Evolutionary conservation across 345 rosid species (phyloP).

Genomic region (Dipteronia dyeriana): DNA sequence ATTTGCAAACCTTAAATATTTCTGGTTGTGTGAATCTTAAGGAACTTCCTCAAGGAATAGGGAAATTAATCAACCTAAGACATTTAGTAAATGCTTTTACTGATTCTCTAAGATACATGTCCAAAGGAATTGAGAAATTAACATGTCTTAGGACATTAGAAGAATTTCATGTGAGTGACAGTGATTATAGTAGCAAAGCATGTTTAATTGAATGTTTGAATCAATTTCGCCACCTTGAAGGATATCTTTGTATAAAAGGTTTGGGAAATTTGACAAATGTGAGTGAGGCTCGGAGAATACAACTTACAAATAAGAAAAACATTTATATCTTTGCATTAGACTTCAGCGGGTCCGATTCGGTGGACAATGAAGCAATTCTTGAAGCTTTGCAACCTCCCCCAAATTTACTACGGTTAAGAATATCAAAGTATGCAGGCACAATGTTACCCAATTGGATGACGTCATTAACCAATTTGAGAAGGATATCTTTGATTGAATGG

Average conservation of each 20-base stretch:
- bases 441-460: no score
- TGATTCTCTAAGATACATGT: neutral
- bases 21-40: fast-evolving
- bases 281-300: neutral
- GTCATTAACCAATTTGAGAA: no score
- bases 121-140: neutral
- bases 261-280: neutral
- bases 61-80: neutral
- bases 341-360: neutral
- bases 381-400: no score
- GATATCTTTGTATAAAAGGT: neutral
- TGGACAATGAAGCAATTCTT: no score
- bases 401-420: no score
- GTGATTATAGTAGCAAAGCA: neutral
- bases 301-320: neutral
- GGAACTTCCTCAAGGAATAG: neutral
- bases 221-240: neutral
- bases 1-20: neutral
- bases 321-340: neutral
- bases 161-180: neutral
- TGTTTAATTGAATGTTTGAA: neutral
- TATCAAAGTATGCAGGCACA: no score
- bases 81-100: neutral
- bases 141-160: neutral
- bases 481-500: no score